These are phyloP conservation scores for Talaromyces pinophilus DNA, from an alignment of 2,329 filamentous ascomycete species.

Conservation along the genomic window DNA sequence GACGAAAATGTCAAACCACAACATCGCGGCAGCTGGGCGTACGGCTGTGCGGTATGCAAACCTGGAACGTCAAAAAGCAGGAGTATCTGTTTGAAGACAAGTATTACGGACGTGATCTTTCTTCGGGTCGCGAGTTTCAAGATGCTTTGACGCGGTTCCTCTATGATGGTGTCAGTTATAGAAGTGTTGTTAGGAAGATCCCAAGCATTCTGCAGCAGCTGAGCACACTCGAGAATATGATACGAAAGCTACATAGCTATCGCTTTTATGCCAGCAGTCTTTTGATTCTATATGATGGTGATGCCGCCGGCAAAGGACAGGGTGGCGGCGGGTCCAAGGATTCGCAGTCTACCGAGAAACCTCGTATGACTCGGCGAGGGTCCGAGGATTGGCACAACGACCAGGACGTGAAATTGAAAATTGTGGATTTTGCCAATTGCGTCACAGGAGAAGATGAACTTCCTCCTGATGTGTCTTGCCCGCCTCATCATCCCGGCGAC, in stretches of 20 bases:
- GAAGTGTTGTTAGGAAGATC: constrained; percentile 81
- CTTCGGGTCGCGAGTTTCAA: constrained; percentile 85
- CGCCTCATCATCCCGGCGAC: constrained; percentile 75
- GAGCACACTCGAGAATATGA: constrained; percentile 77
- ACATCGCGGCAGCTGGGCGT: constrained; percentile 91
- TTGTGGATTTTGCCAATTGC: constrained; percentile 98
- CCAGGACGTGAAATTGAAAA: constrained; percentile 73
- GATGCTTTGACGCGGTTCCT: constrained; percentile 84
- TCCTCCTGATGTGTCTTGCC: constrained; percentile 64
- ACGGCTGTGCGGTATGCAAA: constrained; percentile 90
- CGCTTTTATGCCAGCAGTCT: constrained; percentile 94
- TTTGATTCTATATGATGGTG: constrained; percentile 95
- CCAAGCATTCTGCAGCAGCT: constrained; percentile 84
- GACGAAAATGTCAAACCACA: constrained; percentile 86
- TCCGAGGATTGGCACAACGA: constrained; percentile 42
- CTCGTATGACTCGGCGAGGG: constrained; percentile 35
- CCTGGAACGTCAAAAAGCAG: constrained; percentile 84
- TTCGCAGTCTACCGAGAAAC: constrained; percentile 29
- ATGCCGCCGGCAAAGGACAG: constrained; percentile 35
- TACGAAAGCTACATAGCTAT: constrained; percentile 76
- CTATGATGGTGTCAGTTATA: constrained; percentile 81
- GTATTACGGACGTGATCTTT: constrained; percentile 87
- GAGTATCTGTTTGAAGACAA: constrained; percentile 97
- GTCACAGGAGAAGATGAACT: constrained; percentile 78
- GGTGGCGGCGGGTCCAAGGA: constrained; percentile 28